Base-by-base conservation (phyloP, 31 red algal genomes). In the Asparagopsis taxiformis region DNA sequence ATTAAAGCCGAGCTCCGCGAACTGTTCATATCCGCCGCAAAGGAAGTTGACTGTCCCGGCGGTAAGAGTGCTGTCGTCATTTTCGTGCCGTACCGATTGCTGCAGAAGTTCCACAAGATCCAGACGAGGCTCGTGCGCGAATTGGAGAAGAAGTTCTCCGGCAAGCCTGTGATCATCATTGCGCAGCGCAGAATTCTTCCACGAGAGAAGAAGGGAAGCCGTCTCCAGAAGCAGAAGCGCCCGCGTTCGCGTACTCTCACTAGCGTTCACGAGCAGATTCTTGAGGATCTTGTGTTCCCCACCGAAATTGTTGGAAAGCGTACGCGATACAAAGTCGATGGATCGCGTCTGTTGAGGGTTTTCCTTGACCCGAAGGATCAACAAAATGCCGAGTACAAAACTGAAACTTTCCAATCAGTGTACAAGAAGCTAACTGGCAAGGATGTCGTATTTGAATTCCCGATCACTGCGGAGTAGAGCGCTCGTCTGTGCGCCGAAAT, bases 391-490 rank as follows among this genome's bases (percentile, higher is more conserved):
- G 95, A 98, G 66, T 88, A 98, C 84, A 93, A 90, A 73, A 86
- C 85, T 38, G 68, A 90, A 54, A 86, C 95, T 22, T 98, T 93
- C 56, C 60, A 68, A 31, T 68, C 77, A 11, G 95, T 93, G 16
- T 98, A 98, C 60, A 98, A 93, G 89, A 98, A 94, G 60, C 86
- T 98, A 21, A 98, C 95, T 55, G 95, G 95, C 9, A 98, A 98
- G 73, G 94, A 97, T 26, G 94, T 88, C 6, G 64, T 79, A 19
- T 97, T 97, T 57, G 89, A 97, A 54, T 97, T 97, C 43, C 94
- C 94, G 2, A 36, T 82, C 19, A 78, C 72, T 25, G 50, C 88
- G 22, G 88, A 90, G 74, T 77, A 77, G n/a, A n/a, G n/a, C n/a
- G n/a, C n/a, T n/a, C n/a, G n/a, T n/a, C n/a, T n/a, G n/a, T n/a